Evolutionary conservation across 768 basidiomycete genomes (phyloP).

Genomic region (Cystobasidium onofrii): DNA sequence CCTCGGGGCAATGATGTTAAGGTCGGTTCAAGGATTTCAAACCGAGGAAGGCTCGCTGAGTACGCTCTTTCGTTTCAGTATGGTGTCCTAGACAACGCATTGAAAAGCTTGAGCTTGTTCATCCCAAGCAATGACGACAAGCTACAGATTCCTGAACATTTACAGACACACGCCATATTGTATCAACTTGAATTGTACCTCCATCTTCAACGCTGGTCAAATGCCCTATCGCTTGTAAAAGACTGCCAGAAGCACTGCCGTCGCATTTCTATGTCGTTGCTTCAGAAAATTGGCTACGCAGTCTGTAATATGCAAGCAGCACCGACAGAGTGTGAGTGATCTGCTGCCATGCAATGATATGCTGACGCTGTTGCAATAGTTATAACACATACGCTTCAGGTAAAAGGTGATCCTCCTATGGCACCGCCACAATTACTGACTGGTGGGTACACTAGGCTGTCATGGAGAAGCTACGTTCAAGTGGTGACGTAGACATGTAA

Average conservation of each 20-base stretch:
- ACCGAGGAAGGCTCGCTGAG: too few species aligned
- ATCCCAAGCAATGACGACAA: background rate
- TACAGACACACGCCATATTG: background rate
- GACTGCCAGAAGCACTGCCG: background rate
- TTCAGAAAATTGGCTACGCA: background rate
- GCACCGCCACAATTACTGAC: too few species aligned
- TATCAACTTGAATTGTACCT: background rate
- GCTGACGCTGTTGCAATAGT: background rate
- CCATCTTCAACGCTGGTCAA: background rate
- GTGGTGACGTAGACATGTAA: background rate
- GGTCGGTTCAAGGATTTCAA: too few species aligned
- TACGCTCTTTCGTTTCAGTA: background rate
- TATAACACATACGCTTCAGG: background rate
- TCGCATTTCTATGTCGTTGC: background rate
- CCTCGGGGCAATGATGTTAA: too few species aligned
- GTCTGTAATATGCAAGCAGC: background rate
- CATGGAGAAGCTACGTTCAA: background rate
- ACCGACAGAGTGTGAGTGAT: slow-evolving; percentile 4
- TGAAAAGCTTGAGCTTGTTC: background rate
- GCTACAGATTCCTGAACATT: background rate
- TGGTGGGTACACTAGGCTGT: background rate
- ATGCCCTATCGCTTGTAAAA: background rate
- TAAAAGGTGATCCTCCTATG: too few species aligned
- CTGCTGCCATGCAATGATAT: background rate
- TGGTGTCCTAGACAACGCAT: background rate